Conservation (phyloP, 2,329 filamentous ascomycete species). For the Botryosphaeria dothidea region DNA sequence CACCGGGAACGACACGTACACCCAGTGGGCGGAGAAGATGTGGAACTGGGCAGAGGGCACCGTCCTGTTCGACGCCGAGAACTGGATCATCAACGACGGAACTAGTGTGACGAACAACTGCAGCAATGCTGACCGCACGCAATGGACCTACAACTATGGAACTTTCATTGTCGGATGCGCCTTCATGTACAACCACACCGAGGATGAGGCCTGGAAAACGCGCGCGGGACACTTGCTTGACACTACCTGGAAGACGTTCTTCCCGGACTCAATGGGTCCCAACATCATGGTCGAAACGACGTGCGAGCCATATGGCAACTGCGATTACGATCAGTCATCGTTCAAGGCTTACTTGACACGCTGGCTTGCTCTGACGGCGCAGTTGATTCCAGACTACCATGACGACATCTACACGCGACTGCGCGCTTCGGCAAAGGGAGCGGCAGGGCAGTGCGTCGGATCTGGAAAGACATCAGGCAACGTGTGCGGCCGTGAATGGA, state of each 20-base stretch:
- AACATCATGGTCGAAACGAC: slow-evolving; percentile 65
- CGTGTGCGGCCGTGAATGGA: slow-evolving; percentile 68
- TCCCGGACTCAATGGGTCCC: slow-evolving; percentile 56
- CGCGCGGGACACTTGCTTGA: slow-evolving; percentile 56
- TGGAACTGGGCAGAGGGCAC: slow-evolving; percentile 44
- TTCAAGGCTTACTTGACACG: slow-evolving; percentile 72
- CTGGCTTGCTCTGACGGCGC: slow-evolving; percentile 62
- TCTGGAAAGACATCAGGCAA: slow-evolving; percentile 53
- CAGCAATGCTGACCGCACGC: slow-evolving; percentile 52
- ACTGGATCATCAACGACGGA: slow-evolving; percentile 57
- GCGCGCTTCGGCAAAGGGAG: slow-evolving; percentile 58
- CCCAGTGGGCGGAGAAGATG: slow-evolving; percentile 59
- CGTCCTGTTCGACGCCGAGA: slow-evolving; percentile 56
- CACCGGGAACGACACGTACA: slow-evolving; percentile 54
- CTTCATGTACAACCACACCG: slow-evolving; percentile 63
- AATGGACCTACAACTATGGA: slow-evolving; percentile 67
- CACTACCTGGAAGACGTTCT: slow-evolving; percentile 48
- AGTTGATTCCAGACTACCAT: slow-evolving; percentile 62
- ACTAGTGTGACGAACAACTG: slow-evolving; percentile 50
- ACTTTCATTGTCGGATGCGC: slow-evolving; percentile 67
- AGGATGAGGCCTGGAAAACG: slow-evolving; percentile 54
- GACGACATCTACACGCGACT: slow-evolving; percentile 60
- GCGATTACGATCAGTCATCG: slow-evolving; percentile 70
- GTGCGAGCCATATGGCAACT: slow-evolving; percentile 63
- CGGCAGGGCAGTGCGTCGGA: slow-evolving; percentile 63